These are phyloP conservation scores for Fusarium sp. DNA, from an alignment of 2,329 filamentous ascomycete species.

Conservation along the genomic window DNA sequence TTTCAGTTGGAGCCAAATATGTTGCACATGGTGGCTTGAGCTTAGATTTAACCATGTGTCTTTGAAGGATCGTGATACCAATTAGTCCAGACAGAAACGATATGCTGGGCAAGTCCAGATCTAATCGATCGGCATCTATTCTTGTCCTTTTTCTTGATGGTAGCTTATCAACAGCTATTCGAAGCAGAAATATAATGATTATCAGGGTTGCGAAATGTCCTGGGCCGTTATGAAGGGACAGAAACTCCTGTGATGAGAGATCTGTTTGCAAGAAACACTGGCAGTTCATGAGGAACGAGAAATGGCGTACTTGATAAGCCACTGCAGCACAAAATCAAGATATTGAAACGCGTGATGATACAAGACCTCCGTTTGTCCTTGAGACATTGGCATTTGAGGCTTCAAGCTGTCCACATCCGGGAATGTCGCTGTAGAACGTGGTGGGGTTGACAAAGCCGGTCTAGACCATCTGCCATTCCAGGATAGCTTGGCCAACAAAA, in stretches of 20 bases:
- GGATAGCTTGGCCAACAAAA: neutral
- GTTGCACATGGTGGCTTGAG: neutral
- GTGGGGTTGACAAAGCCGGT: slow-evolving; percentile 4
- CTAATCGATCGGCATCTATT: neutral
- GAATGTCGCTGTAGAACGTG: slow-evolving; percentile 1
- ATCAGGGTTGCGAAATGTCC: rapidly evolving
- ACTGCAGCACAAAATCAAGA: neutral
- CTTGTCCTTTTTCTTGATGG: rapidly evolving
- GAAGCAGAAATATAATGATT: neutral
- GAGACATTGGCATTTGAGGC: slow-evolving; percentile 5
- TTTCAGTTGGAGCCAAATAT: neutral
- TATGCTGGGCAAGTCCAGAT: neutral
- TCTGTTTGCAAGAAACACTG: no score
- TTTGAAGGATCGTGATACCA: neutral
- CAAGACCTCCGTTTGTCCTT: neutral
- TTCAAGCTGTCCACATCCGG: neutral
- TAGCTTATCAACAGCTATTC: neutral
- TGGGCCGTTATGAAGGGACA: neutral
- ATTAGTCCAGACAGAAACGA: neutral
- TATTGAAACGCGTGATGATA: neutral
- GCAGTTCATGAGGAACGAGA: neutral
- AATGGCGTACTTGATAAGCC: neutral
- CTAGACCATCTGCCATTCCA: slow-evolving; percentile 26
- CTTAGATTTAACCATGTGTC: neutral
- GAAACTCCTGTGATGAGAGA: no score